Evolutionary conservation across 2,329 filamentous ascomycete species (phyloP).

Genomic region (Colletotrichum nymphaeae): DNA sequence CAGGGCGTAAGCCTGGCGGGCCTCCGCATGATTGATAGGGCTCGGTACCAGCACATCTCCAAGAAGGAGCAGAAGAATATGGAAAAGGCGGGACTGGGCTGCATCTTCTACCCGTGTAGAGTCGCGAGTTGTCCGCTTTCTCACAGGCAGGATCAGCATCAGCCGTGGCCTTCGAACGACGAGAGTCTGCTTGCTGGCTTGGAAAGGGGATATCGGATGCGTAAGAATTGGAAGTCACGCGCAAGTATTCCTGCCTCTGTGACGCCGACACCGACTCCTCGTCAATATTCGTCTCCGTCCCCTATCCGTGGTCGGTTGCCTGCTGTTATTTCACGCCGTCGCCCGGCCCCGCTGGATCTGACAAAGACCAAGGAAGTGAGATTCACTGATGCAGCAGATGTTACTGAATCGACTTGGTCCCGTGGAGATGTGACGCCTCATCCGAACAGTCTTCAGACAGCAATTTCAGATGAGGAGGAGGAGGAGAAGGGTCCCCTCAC

Average conservation of each 20-base stretch:
- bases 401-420: not conserved
- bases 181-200: not conserved
- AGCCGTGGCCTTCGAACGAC: not conserved
- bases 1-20: not conserved
- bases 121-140: not conserved
- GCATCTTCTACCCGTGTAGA: constrained; percentile 2
- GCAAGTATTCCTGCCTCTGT: not conserved
- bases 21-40: not conserved
- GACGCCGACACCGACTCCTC: not conserved
- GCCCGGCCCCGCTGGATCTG: not conserved
- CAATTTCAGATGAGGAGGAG: not conserved
- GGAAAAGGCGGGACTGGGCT: not conserved
- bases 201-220: not conserved
- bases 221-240: not conserved
- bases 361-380: not conserved
- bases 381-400: not conserved
- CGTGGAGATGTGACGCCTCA: not conserved
- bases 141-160: not conserved
- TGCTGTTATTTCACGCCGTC: too few relatives aligned
- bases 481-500: not conserved
- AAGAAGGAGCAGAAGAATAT: not conserved
- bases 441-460: not conserved
- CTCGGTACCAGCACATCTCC: not conserved
- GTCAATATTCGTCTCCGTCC: not conserved
- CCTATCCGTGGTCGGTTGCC: not conserved